A percentile compares a stretch with the other conserved stretches of the same genome.
Evolutionary conservation across 345 rosid genomes (phyloP).

Genomic region (Murraya paniculata): DNA sequence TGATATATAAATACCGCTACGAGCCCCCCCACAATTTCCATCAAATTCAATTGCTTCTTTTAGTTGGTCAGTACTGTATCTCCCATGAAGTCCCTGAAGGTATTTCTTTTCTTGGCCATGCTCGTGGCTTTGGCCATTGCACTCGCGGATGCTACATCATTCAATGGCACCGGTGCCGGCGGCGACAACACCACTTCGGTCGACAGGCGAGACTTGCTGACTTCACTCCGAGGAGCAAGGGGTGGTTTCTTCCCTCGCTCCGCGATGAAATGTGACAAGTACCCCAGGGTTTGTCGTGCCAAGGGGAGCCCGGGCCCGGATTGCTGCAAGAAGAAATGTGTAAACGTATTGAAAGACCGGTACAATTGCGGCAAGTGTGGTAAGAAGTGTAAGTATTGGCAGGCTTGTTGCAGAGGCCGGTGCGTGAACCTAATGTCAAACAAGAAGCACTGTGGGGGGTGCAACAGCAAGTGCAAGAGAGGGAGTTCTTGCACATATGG

Average conservation of each 20-base stretch:
- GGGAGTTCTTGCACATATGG: conserved; percentile 48
- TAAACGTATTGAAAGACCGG: conserved; percentile 35
- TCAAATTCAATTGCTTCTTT: background rate
- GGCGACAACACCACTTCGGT: too few species aligned
- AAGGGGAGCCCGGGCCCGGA: conserved; percentile 52
- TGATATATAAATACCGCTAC: conserved; percentile 17
- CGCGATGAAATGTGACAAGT: conserved; percentile 39
- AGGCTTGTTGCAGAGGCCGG: conserved; percentile 52
- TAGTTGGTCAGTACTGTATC: background rate
- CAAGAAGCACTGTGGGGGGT: conserved; percentile 54
- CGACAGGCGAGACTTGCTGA: background rate
- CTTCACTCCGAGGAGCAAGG: conserved; percentile 15
- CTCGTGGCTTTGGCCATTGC: conserved; percentile 12
- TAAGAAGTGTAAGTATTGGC: conserved; percentile 42
- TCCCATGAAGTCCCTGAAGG: conserved; percentile 16
- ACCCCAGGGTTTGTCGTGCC: conserved; percentile 44
- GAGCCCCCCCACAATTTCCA: background rate
- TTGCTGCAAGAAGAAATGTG: conserved; percentile 61
- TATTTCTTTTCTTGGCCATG: conserved; percentile 8
- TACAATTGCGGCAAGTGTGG: conserved; percentile 60
- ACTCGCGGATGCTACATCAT: background rate
- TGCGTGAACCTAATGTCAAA: conserved; percentile 58
- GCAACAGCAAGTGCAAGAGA: conserved; percentile 55
- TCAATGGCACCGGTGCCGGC: background rate
- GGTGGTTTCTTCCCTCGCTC: conserved; percentile 14